Percentiles rank a stretch among this genome's conserved stretches.
These are phyloP conservation scores for Plasmopara viticola DNA, from an alignment of 352 stramenopile species.

Conservation along the genomic window DNA sequence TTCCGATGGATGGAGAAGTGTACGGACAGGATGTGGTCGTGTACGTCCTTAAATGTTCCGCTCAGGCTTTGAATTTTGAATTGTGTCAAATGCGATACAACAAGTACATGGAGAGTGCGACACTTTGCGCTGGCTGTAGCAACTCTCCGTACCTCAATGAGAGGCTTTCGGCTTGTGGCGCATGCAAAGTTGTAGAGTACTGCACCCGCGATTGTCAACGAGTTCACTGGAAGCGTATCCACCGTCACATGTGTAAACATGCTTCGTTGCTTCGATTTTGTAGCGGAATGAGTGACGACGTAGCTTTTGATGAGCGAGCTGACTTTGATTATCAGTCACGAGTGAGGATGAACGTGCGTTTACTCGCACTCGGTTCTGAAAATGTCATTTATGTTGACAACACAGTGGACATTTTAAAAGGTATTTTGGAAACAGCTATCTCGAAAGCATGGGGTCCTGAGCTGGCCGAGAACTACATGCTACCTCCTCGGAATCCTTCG, in stretches of 20 bases:
- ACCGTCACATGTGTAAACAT: constrained; percentile 26
- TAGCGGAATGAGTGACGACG: constrained; percentile 17
- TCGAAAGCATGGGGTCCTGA: neutral
- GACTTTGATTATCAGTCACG: neutral
- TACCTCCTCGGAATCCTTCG: constrained; percentile 13
- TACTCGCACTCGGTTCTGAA: too few relatives aligned
- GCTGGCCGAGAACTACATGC: constrained; percentile 21
- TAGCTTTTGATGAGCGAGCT: constrained; percentile 16
- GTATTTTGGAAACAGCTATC: constrained; percentile 14
- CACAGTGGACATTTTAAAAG: constrained; percentile 22
- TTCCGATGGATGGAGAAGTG: constrained; percentile 15
- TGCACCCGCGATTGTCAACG: constrained; percentile 28
- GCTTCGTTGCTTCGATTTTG: constrained; percentile 17
- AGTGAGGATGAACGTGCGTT: neutral
- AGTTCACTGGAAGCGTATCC: constrained; percentile 29
- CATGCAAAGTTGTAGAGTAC: constrained; percentile 26
- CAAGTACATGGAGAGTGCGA: constrained; percentile 16
- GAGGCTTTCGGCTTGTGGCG: constrained; percentile 19
- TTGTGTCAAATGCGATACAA: constrained; percentile 24
- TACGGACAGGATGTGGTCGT: constrained; percentile 26
- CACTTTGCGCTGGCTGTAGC: constrained; percentile 16
- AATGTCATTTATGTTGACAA: constrained; percentile 9
- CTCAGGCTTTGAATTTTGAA: constrained; percentile 21
- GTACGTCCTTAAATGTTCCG: constrained; percentile 19
- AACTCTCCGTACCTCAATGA: constrained; percentile 10